Conservation (phyloP, 495 filamentous ascomycete species). For the Aspergillus steynii region DNA sequence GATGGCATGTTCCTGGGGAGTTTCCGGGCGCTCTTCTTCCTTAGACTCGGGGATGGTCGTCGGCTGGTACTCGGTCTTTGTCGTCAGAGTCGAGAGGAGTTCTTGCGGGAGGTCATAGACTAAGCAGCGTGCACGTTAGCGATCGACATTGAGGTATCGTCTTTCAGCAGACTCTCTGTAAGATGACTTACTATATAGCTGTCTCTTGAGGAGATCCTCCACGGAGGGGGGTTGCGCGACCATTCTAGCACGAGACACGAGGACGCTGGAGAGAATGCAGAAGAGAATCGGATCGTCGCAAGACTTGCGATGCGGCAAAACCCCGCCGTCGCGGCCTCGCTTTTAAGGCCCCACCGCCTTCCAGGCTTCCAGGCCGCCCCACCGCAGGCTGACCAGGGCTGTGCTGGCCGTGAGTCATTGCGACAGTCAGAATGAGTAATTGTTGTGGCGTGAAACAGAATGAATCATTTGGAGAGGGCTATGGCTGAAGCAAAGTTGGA, state of each 20-base stretch:
- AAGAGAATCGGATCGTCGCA: not conserved
- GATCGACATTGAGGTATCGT: not conserved
- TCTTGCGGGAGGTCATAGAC: conserved; percentile 86
- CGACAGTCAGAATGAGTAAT: not conserved
- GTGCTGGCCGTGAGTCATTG: not conserved
- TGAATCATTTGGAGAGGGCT: not conserved
- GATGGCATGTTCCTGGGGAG: conserved; percentile 42
- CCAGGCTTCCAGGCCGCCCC: not conserved
- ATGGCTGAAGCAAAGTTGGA: not conserved
- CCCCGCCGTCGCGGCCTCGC: not conserved
- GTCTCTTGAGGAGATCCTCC: conserved; percentile 60
- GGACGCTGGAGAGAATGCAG: not conserved
- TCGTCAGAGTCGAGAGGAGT: conserved; percentile 67
- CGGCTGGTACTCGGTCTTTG: conserved; percentile 49
- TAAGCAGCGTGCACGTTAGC: conserved; percentile 26
- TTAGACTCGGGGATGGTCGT: conserved; percentile 23
- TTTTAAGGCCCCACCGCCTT: not conserved
- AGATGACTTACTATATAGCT: conserved; percentile 59
- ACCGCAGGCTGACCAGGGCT: not conserved
- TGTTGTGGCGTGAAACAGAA: not conserved
- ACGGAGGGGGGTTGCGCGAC: conserved; percentile 13
- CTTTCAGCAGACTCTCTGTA: conserved; percentile 12
- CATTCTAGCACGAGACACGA: conserved; percentile 11
- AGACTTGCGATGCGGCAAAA: not conserved
- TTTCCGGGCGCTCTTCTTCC: conserved; percentile 24